Evolutionary conservation across 2,329 filamentous ascomycete species (phyloP).

Genomic region (Monosporascus sp.): DNA sequence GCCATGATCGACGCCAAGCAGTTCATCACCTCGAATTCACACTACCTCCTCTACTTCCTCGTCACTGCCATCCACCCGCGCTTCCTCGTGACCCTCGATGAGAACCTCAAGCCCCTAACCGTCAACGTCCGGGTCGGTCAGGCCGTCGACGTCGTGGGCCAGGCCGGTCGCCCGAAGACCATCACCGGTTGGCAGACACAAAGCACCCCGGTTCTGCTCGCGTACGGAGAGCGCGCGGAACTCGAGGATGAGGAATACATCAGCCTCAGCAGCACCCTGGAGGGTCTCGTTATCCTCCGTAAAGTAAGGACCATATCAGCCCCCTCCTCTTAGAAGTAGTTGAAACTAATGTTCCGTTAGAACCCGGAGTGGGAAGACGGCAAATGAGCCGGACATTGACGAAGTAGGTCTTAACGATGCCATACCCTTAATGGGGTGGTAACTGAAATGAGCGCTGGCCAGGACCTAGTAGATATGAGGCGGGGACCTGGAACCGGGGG

Average conservation of each 20-base stretch:
- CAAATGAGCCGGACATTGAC: conserved; percentile 29
- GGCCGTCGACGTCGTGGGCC: conserved; percentile 95
- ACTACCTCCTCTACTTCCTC: conserved; percentile 96
- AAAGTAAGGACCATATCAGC: conserved; percentile 63
- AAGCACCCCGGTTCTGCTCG: conserved; percentile 92
- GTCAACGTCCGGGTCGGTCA: conserved; percentile 97
- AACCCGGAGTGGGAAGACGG: conserved; percentile 51
- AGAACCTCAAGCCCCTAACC: conserved; percentile 86
- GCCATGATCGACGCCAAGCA: conserved; percentile 94
- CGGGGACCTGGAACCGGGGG: no score
- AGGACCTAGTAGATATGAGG: no score
- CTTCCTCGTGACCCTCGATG: conserved; percentile 93
- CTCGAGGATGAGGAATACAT: conserved; percentile 97
- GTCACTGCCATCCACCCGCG: conserved; percentile 95
- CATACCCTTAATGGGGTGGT: no score
- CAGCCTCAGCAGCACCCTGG: conserved; percentile 81
- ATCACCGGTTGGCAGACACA: conserved; percentile 99
- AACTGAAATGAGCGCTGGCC: no score
- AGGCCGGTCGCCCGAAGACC: conserved; percentile 95
- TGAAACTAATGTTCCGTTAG: conserved; percentile 26
- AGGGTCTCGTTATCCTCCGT: conserved; percentile 91
- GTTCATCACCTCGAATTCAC: conserved; percentile 61
- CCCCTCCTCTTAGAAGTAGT: neutral
- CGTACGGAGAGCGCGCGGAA: conserved; percentile 93
- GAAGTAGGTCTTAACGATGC: no score